These are phyloP conservation scores for Coemansia sp. DNA, from an alignment of 192 early-diverging fungal genomes.

Conservation along the genomic window DNA sequence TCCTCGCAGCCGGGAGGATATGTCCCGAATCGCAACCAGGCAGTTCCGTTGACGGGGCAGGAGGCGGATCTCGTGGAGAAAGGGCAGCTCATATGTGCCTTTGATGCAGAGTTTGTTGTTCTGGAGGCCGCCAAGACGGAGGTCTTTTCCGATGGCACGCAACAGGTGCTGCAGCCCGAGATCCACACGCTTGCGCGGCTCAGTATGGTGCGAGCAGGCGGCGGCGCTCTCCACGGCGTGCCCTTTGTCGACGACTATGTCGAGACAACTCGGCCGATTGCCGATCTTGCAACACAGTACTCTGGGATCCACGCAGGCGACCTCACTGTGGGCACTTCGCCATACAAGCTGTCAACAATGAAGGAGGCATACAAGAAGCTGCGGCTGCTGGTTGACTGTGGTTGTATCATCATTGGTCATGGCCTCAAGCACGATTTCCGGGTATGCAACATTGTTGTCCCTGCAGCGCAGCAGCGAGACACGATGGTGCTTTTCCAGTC, in stretches of 20 bases:
- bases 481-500: conserved; percentile 90
- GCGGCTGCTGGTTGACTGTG: conserved; percentile 83
- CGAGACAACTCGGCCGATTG: conserved; percentile 75
- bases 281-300: conserved; percentile 90
- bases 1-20: neutral
- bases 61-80: conserved; percentile 38
- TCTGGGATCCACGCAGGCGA: conserved; percentile 93
- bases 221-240: conserved; percentile 64
- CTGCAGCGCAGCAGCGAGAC: conserved; percentile 83
- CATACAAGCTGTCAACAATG: conserved; percentile 78
- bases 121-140: conserved; percentile 84
- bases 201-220: conserved; percentile 80
- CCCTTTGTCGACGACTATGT: conserved; percentile 99
- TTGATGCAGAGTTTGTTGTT: conserved; percentile 97
- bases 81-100: conserved; percentile 54
- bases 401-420: conserved; percentile 92
- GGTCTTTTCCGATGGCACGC: conserved; percentile 89
- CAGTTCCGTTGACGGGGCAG: conserved; percentile 27
- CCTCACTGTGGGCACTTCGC: conserved; percentile 69
- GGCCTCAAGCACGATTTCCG: conserved; percentile 94
- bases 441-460: conserved; percentile 88
- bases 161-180: conserved; percentile 75
- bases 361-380: conserved; percentile 95
- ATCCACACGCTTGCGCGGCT: conserved; percentile 85
- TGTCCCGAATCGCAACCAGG: conserved; percentile 33